Evolutionary conservation across 257 asterid genomes (phyloP), one percentile per base, ranked within the genome.

Genomic region (Hygrophila difformis): DNA sequence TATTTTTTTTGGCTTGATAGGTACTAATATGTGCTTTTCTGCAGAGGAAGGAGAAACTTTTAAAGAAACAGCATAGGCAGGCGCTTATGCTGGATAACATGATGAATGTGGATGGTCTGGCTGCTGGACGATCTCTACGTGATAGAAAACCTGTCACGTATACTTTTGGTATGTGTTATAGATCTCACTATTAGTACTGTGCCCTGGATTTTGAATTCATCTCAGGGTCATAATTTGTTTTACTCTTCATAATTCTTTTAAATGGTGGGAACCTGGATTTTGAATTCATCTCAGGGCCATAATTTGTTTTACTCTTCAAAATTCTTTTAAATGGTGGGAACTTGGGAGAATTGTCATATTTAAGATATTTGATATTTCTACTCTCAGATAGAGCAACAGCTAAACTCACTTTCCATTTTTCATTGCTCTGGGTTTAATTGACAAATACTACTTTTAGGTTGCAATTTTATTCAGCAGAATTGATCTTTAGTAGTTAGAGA

Each of bases 101-200:
- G 87, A 66, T 88, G 49, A 57, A 75, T 57, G 51, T 81, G 60
- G 94, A 88, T 50, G 95, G 89, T 19, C 66, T 88, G 57, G 75
- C 68, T 56, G 62, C 67, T 39, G 95, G 97, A 8, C 89, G 95
- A 38, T 75, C 95, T 62, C 93, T 85, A 17, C 97, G 95, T 51
- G 94, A 84, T 71, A 73, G 95, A 72, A 84, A 88, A 60, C 97
- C 78, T 2, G 95, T 84, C 56, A 84, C 94, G 41, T 88, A 84
- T 47, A 91, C 96, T 36, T 91, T 91, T 44, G 96, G 99, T 91
- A 72, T 44, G 84, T 55, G 20, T 16, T 36, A 12, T 33, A 33
- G 37, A 5, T 33, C 2, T 10, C 12, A 4, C 37, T n/a, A 33
- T 33, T 33, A 33, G 6, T 33, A 33, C 6, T 33, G 12, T 33